Conservation (phyloP, 345 rosid species). For the Schrenkiella parvula region DNA sequence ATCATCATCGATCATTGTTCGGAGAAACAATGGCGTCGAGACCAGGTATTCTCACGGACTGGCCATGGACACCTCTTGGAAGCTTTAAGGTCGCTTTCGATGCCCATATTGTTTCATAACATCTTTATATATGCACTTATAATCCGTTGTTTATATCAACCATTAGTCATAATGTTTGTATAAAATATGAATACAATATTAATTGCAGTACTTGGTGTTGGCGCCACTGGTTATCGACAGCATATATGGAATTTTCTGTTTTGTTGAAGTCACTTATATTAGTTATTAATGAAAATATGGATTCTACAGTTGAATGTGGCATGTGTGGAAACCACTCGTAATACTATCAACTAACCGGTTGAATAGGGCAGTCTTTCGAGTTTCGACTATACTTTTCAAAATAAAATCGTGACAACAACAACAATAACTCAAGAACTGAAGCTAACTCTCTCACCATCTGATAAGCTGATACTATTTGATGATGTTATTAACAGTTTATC, state of each 20-base stretch:
- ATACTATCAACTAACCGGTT: too few species aligned
- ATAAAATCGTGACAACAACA: too few species aligned
- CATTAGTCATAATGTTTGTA: not conserved
- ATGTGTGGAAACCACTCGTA: not conserved
- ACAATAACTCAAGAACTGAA: conserved; percentile 7
- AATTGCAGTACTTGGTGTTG: conserved; percentile 44
- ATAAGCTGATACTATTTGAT: too few species aligned
- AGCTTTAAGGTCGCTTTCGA: conserved; percentile 36
- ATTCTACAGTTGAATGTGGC: not conserved
- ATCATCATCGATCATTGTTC: not conserved
- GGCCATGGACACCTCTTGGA: conserved; percentile 51
- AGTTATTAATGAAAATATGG: not conserved
- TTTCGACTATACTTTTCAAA: too few species aligned
- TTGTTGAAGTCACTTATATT: not conserved
- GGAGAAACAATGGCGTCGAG: conserved; percentile 34
- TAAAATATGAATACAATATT: not conserved
- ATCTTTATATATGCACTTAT: not conserved
- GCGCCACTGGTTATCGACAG: conserved; percentile 48
- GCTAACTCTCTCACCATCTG: too few species aligned
- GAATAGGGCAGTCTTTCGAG: not conserved
- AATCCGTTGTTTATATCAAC: not conserved
- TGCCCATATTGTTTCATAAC: not conserved
- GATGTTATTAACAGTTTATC: too few species aligned
- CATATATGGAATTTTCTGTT: conserved; percentile 10
- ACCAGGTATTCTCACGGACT: conserved; percentile 41